Evolutionary conservation across 495 filamentous ascomycete genomes (phyloP), one percentile per base, ranked within the genome.

Genomic region (Acidiella bohemica): DNA sequence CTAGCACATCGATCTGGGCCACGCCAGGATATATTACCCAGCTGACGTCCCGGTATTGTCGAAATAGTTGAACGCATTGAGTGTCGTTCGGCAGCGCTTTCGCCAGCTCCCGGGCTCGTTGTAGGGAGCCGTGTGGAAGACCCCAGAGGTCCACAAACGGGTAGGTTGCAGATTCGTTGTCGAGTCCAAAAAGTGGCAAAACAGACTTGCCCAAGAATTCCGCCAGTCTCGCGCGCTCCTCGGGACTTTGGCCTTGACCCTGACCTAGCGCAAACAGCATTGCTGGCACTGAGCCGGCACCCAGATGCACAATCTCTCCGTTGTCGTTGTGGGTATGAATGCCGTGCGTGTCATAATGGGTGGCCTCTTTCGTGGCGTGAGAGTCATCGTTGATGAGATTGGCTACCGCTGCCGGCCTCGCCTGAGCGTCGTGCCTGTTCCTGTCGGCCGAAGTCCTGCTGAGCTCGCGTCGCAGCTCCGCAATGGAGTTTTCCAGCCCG

Each of bases 21-120:
- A 92, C 68, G 12, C 83, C 81, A 3, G 81, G 80, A 68, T 82
- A 92, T 46, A 87, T 73, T 8, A 82, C 77, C 26, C 81, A 73
- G 4, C 80, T 73, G 10, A 82, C 81, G 46, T 85, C 77, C 57
- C 71, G 76, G 62, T 87, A 92, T 25, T 70, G 76, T 22, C 68
- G 60, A 45, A 88, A 76, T 29, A 84, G 69, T 65, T 73, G 70
- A 59, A 74, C 64, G 67, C 62, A 85, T 59, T 68, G 79, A 56
- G 50, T 62, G 55, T 77, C 73, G 35, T 61, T 65, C 7, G 78
- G 77, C 41, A 90, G 73, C n/a, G 83, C 78, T 23, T 69, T 72
- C 18, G 78, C 76, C 1, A 87, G 67, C 20, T 74, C 74, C 53
- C 73, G 73, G 8, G 83, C 72, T 44, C 83, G 75, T 24, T 73